Evolutionary conservation across 2,329 filamentous ascomycete species (phyloP).

Genomic region (Cytospora chrysosperma): DNA sequence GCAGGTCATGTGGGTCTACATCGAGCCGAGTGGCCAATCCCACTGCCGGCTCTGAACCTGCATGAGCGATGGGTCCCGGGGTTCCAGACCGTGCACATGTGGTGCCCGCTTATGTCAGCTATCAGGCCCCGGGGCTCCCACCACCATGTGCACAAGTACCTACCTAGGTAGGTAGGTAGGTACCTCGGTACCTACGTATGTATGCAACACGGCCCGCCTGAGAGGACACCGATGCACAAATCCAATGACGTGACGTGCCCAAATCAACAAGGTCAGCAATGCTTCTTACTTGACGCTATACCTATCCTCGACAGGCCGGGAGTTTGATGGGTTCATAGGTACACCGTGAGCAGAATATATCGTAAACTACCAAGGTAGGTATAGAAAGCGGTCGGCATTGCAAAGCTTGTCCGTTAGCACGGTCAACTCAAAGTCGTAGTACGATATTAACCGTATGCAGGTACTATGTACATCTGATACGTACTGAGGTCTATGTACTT

Average conservation of each 20-base stretch:
- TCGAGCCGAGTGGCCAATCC: background rate
- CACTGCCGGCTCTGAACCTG: background rate
- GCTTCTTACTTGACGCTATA: background rate
- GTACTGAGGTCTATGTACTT: background rate
- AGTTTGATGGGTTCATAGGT: background rate
- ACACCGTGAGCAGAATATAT: no score
- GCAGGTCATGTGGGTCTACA: background rate
- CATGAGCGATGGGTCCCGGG: background rate
- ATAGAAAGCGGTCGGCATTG: background rate
- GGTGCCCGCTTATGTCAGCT: background rate
- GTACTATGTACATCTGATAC: background rate
- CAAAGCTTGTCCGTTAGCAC: background rate
- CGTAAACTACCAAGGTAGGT: no score
- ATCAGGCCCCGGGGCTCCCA: background rate
- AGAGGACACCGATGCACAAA: background rate
- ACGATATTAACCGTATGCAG: background rate
- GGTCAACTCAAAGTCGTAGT: background rate
- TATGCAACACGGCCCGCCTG: background rate
- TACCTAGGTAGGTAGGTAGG: background rate
- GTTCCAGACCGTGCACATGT: background rate
- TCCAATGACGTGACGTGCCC: background rate
- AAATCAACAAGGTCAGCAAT: no score
- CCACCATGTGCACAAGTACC: background rate
- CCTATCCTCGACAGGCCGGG: background rate
- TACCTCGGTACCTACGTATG: background rate